A percentile compares a stretch with the other conserved stretches of the same genome.
These are phyloP conservation scores for Fusarium concolor DNA, from an alignment of 2,329 filamentous ascomycete species.

Conservation along the genomic window DNA sequence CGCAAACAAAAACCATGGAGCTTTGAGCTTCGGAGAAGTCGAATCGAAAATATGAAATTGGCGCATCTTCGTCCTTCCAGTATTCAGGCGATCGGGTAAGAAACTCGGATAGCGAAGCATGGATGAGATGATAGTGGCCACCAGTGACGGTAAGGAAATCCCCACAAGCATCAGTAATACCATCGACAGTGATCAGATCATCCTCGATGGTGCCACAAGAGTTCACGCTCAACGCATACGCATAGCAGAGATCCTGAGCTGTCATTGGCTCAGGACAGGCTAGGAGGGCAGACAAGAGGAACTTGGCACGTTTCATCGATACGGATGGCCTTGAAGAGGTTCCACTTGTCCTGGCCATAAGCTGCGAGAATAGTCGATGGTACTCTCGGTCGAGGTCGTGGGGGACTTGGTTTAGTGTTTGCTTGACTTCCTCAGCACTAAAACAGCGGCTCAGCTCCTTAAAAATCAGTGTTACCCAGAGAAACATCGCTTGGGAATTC, in stretches of 20 bases:
- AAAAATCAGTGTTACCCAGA: not conserved
- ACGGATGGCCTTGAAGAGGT: accelerated
- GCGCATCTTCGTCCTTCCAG: not conserved
- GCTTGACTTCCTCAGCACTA: not conserved
- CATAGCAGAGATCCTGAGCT: not conserved
- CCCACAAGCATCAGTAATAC: not conserved
- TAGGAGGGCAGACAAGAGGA: not conserved
- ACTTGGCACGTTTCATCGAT: not conserved
- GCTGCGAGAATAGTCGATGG: not conserved
- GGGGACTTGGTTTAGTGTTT: not conserved
- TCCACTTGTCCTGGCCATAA: not conserved
- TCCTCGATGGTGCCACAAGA: not conserved
- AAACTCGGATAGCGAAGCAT: not conserved
- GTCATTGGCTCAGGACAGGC: not conserved
- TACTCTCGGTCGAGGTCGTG: not conserved
- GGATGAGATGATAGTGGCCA: not conserved
- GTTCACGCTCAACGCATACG: not conserved
- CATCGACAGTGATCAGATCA: not conserved
- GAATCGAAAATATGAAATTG: not conserved
- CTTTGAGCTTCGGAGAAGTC: accelerated
- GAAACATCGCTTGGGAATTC: not conserved
- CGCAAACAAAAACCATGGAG: not conserved
- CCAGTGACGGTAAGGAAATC: not conserved
- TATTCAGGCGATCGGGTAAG: not conserved
- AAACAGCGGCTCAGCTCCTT: not conserved